Percentiles rank a stretch among this genome's conserved stretches.
These are phyloP conservation scores for Colletotrichum sidae DNA, from an alignment of 2,329 filamentous ascomycete genomes.

Conservation along the genomic window DNA sequence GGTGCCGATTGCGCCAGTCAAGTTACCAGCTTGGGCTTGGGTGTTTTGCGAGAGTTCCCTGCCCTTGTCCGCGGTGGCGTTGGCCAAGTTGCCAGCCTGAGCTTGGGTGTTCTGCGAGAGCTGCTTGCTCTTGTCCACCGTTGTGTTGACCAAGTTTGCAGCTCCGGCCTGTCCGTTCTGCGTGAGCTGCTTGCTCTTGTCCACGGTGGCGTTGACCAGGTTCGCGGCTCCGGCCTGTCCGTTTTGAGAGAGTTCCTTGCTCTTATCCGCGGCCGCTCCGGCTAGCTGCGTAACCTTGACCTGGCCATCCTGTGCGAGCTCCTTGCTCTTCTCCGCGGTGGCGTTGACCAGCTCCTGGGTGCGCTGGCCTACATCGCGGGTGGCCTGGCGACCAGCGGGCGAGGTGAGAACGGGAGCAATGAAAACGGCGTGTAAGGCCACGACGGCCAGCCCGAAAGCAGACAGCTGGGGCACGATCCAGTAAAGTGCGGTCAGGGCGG, in stretches of 20 bases:
- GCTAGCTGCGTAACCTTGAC: conserved; percentile 1
- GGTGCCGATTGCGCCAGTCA: too few relatives aligned
- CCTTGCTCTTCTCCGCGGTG: conserved; percentile 12
- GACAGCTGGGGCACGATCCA: conserved; percentile 4
- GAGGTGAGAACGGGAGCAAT: conserved; percentile 21
- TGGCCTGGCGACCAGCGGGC: conserved; percentile 5
- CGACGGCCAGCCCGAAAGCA: conserved; percentile 19
- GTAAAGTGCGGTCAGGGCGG: conserved; percentile 6
- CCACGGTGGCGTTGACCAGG: too few relatives aligned
- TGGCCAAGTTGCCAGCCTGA: background rate
- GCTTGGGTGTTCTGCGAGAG: too few relatives aligned
- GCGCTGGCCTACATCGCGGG: conserved; percentile 7
- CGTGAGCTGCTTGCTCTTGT: too few relatives aligned
- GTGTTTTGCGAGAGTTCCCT: background rate
- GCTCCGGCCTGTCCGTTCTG: too few relatives aligned
- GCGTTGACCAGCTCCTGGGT: conserved; percentile 21
- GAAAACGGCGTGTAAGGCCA: conserved; percentile 16
- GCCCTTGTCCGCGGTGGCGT: background rate
- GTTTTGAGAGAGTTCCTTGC: too few relatives aligned
- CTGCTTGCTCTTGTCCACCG: too few relatives aligned
- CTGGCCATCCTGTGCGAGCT: conserved; percentile 18
- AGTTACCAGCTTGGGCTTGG: too few relatives aligned
- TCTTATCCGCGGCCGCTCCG: too few relatives aligned
- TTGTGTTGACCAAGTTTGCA: too few relatives aligned
- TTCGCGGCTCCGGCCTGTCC: too few relatives aligned